A percentile compares a stretch with the other conserved stretches of the same genome.
Conservation (phyloP, 306 rosid genomes). For the Delonix regia region DNA sequence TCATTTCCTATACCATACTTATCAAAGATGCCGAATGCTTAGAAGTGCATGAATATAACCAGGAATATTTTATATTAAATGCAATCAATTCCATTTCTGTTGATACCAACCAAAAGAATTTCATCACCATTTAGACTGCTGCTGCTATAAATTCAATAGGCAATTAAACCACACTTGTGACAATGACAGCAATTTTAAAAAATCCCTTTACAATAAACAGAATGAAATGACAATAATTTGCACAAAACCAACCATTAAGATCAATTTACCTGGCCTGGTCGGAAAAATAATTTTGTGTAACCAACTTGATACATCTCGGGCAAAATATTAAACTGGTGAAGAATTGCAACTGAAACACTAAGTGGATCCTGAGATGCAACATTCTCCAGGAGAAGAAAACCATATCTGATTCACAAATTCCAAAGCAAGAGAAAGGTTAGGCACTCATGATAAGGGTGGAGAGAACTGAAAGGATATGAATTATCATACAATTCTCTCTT, state of each 20-base stretch:
- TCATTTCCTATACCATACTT: neutral
- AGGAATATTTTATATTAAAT: neutral
- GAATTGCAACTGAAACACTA: slow-evolving; percentile 95
- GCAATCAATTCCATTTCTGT: slow-evolving; percentile 12
- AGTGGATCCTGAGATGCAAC: slow-evolving; percentile 93
- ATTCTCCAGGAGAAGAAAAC: slow-evolving; percentile 89
- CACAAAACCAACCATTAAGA: slow-evolving; percentile 7
- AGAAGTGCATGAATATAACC: neutral
- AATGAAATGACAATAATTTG: slow-evolving; percentile 6
- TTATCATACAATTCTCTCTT: slow-evolving; percentile 17
- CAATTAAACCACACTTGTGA: neutral
- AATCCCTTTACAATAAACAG: neutral
- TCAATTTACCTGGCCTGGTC: slow-evolving; percentile 91
- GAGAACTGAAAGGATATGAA: slow-evolving; percentile 6
- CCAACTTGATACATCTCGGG: slow-evolving; percentile 99
- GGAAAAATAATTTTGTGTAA: slow-evolving; percentile 94
- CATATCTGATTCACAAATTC: slow-evolving; percentile 69
- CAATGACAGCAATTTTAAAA: slow-evolving; percentile 21
- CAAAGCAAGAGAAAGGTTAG: slow-evolving; percentile 40
- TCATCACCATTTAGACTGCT: neutral
- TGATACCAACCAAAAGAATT: slow-evolving; percentile 9
- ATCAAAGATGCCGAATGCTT: slow-evolving; percentile 17
- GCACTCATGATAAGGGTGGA: neutral
- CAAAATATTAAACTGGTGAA: slow-evolving; percentile 94
- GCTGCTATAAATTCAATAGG: slow-evolving; percentile 16